Evolutionary conservation across 2,329 filamentous ascomycete genomes (phyloP), one percentile per base, ranked within the genome.

Genomic region (Myriangium duriaei): DNA sequence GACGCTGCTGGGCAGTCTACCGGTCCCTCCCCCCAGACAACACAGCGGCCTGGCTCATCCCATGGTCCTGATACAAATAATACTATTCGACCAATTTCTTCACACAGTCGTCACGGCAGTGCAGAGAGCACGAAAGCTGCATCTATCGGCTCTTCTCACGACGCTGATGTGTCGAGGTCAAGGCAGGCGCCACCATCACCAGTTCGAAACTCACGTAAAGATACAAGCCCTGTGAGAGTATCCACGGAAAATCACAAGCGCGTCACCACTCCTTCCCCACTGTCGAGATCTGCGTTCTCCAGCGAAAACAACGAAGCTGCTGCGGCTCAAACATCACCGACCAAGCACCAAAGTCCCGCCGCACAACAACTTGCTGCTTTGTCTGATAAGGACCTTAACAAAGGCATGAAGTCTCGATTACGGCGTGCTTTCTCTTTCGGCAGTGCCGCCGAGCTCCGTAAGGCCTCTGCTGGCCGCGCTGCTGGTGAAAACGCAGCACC

Each of bases 351-450:
- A 11, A 87, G 82, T 48, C 76, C 82, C 32, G 88, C 88, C 13
- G 79, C 82, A 11, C 79, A 85, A 57, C 85, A 92, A 41, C 71
- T 96, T 28, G 77, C 82, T 32, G 85, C 87, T n/a, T 69, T 96
- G 40, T 88, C 79, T 43, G 81, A 88, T 48, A 88, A 82, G 54
- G 83, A 84, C 38, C 67, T 67, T 17, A 81, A 75, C 54, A 72
- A 78, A 46, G 86, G 85, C 55, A 85, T 79, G 62, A 95, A 95
- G 62, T 87, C 82, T 12, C 72, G 87, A 47, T 67, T 98, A 42
- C 76, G 91, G 39, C 74, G 91, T 49, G 91, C 91, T 0, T 94
- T 98, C 52, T 98, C 91, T 0, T 98, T 98, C 60, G 87, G 91
- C 34, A 96, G 88, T 56, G 84, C 87, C 30, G 84, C 88, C 6